These are phyloP conservation scores for Setaria italica DNA, from an alignment of 202 grass and related monocot genomes.

Conservation along the genomic window DNA sequence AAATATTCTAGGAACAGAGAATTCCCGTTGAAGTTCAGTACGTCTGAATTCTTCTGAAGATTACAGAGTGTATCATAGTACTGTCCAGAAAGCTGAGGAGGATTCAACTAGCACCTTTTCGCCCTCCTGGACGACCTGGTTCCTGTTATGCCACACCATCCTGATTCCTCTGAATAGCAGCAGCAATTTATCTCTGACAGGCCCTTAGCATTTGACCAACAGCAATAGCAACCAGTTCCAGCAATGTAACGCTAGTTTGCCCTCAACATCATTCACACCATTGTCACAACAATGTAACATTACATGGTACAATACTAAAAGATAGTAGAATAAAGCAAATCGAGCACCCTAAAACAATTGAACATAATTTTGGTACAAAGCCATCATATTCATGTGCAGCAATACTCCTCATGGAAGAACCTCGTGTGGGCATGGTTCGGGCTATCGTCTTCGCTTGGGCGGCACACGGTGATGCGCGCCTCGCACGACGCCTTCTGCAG, in stretches of 20 bases:
- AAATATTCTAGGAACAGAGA: not conserved
- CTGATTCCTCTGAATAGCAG: not conserved
- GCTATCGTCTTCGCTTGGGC: not conserved
- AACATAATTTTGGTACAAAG: not conserved
- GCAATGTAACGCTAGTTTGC: too few species aligned
- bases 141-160: too few species aligned
- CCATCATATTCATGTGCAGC: not conserved
- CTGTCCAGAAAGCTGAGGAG: not conserved
- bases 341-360: not conserved
- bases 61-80: not conserved
- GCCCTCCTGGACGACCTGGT: too few species aligned
- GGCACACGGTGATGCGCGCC: not conserved
- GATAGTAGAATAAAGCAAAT: not conserved
- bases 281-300: not conserved
- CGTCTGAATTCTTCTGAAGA: not conserved
- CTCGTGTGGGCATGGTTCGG: slow-evolving; percentile 12
- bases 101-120: too few species aligned
- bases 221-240: not conserved
- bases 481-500: slow-evolving; percentile 39
- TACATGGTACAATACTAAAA: not conserved
- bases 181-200: not conserved
- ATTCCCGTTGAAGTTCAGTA: not conserved
- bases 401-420: not conserved
- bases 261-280: too few species aligned
- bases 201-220: not conserved